phyloP scores from a whole-genome alignment of 1,284 basidiomycete species.

The Ceratobasidium sp. region DNA sequence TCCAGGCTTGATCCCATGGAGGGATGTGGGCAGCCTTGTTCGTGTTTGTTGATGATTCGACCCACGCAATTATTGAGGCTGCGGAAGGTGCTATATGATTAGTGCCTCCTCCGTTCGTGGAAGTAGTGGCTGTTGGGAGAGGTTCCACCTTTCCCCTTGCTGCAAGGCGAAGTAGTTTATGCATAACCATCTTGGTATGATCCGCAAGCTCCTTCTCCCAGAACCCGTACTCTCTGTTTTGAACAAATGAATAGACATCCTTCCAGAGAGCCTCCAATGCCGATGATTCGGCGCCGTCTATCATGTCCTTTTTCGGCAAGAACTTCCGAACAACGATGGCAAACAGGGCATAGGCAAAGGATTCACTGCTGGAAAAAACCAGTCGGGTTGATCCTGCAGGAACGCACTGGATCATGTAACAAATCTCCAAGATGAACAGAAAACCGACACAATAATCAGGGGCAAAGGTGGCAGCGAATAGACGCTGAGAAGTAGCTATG shows the following conservation, averaged over 20 bases:
- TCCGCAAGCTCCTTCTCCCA: background rate
- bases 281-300: background rate
- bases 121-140: background rate
- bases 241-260: background rate
- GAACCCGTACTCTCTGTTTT: background rate
- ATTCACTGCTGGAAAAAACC: background rate
- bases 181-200: background rate
- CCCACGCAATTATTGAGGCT: background rate
- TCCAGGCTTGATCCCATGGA: background rate
- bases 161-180: background rate
- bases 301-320: background rate
- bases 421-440: background rate
- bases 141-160: background rate
- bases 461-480: background rate
- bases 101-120: background rate
- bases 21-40: background rate
- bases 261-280: constrained; percentile 9
- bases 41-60: background rate
- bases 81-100: too few relatives aligned
- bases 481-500: background rate
- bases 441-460: background rate
- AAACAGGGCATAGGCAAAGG: background rate
- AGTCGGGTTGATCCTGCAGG: background rate
- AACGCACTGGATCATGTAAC: background rate
- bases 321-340: background rate